Evolutionary conservation across 192 early-diverging fungal genomes (phyloP).

Genomic region (Pecoramyces ruminantium): DNA sequence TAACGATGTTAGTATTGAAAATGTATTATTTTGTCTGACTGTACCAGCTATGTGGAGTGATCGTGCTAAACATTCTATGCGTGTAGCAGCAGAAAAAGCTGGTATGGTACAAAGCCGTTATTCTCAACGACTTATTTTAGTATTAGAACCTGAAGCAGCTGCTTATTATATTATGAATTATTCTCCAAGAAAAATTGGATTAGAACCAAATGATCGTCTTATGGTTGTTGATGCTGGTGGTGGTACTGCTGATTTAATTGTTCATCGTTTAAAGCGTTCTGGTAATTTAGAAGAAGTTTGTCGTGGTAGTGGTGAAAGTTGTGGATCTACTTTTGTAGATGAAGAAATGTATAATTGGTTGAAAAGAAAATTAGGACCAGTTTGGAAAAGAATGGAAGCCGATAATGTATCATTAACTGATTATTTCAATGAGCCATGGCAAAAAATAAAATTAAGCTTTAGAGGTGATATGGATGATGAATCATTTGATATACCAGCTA

Average conservation of each 20-base stretch:
- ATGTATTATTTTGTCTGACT: background rate
- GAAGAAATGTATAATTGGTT: background rate
- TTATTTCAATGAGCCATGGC: background rate
- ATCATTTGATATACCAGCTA: background rate
- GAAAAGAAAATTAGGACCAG: background rate
- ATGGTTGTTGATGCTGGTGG: conserved; percentile 2
- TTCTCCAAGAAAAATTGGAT: background rate
- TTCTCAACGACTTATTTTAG: background rate
- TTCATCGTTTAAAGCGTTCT: background rate
- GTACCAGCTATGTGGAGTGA: conserved; percentile 3
- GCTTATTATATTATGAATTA: background rate
- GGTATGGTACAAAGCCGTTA: background rate
- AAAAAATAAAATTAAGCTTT: background rate
- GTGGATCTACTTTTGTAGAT: conserved; percentile 3
- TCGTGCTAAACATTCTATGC: background rate
- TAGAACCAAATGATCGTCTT: background rate
- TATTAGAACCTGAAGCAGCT: conserved; percentile 1
- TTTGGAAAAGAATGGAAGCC: background rate
- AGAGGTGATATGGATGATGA: background rate
- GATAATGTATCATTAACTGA: background rate
- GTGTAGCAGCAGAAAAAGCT: background rate
- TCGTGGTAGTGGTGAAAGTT: background rate
- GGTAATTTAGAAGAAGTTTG: background rate
- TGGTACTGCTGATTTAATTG: background rate
- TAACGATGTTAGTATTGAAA: background rate